phyloP scores from a whole-genome alignment of 116 monocot species.

The Trichopus zeylanicus region DNA sequence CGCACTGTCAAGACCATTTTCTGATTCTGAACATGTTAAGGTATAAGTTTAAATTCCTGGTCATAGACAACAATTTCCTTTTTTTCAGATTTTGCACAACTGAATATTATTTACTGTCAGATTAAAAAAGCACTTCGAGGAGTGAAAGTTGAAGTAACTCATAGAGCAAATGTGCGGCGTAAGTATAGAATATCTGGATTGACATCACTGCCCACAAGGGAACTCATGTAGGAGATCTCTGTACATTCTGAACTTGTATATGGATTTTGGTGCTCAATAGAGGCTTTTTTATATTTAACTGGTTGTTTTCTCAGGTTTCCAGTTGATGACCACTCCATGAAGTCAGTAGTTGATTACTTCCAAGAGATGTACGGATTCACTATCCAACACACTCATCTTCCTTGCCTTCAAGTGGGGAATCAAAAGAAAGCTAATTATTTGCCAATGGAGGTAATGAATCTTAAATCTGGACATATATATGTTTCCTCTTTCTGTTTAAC shows the following conservation, averaged over 20 bases:
- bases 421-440: conserved; percentile 47
- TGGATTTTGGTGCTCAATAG: neutral
- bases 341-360: conserved; percentile 45
- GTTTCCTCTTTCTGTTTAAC: neutral
- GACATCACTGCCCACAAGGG: conserved; percentile 37
- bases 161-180: conserved; percentile 32
- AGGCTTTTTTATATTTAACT: neutral
- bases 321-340: conserved; percentile 39
- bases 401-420: conserved; percentile 55
- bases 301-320: conserved; percentile 24
- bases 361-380: conserved; percentile 47
- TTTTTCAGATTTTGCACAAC: neutral
- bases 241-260: neutral
- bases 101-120: conserved; percentile 7
- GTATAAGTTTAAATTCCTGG: conserved; percentile 8
- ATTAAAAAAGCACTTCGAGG: conserved; percentile 54
- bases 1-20: conserved; percentile 28
- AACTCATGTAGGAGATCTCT: conserved; percentile 32
- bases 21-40: conserved; percentile 57
- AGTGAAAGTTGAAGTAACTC: conserved; percentile 54
- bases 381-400: conserved; percentile 34
- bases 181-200: conserved; percentile 45
- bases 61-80: neutral
- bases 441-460: conserved; percentile 39
- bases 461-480: too few relatives aligned